These are phyloP conservation scores for Phytomonas francai DNA, from an alignment of 208 protist species.

Conservation along the genomic window DNA sequence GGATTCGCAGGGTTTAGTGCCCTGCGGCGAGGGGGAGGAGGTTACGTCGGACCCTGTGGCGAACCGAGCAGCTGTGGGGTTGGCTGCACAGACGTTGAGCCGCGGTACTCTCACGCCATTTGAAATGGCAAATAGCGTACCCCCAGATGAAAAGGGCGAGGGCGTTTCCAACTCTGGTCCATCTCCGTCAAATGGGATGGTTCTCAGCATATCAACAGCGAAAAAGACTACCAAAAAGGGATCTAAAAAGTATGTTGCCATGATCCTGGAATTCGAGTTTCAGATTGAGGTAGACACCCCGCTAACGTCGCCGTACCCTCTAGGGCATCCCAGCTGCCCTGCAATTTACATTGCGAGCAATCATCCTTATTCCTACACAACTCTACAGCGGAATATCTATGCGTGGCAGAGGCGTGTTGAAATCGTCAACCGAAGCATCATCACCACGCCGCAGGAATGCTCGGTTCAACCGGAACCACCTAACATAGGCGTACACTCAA, in stretches of 20 bases:
- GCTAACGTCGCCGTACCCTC: slow-evolving; percentile 25
- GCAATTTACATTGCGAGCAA: slow-evolving; percentile 89
- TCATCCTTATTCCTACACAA: slow-evolving; percentile 85
- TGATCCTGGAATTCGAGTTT: slow-evolving; percentile 81
- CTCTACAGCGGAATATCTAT: slow-evolving; percentile 52
- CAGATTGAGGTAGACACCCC: slow-evolving; percentile 53
- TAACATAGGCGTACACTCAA: background rate
- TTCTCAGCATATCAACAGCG: background rate
- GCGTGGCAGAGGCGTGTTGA: slow-evolving; percentile 39
- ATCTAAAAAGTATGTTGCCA: slow-evolving; percentile 53
- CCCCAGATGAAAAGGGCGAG: background rate
- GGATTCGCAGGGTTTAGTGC: background rate
- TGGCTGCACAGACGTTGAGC: background rate
- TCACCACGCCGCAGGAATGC: background rate
- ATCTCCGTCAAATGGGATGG: background rate
- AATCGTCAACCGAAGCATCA: background rate
- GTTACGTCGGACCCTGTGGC: background rate
- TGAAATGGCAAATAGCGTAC: background rate
- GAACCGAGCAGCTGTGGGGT: background rate
- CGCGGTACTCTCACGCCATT: background rate
- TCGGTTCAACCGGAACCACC: background rate
- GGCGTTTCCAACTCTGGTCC: background rate
- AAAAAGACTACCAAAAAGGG: slow-evolving; percentile 20
- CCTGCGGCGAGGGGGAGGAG: background rate
- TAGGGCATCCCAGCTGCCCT: slow-evolving; percentile 40